Conservation (phyloP, 176 grass and related monocot genomes). For the Aegilops tauschii region DNA sequence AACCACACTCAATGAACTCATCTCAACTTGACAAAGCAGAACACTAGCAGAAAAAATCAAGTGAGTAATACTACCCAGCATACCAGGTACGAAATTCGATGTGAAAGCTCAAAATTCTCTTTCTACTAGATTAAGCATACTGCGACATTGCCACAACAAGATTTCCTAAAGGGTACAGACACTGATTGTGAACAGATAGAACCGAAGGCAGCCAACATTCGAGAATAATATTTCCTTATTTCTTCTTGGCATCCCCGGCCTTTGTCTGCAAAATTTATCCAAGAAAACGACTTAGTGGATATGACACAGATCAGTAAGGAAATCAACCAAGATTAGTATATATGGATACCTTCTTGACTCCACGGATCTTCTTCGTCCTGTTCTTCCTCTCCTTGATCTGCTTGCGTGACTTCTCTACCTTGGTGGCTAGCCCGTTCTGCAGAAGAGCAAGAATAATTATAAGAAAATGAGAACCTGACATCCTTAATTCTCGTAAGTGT, state of each 20-base stretch:
- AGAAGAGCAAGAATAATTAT: neutral
- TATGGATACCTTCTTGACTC: constrained; percentile 82
- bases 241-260: constrained; percentile 91
- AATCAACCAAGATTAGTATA: neutral
- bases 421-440: constrained; percentile 93
- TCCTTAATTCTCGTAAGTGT: neutral
- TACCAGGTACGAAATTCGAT: neutral
- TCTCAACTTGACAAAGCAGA: neutral
- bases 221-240: constrained; percentile 36
- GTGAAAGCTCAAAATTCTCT: constrained; percentile 20
- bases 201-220: neutral
- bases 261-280: constrained; percentile 56
- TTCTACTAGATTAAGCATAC: constrained; percentile 18
- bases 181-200: neutral
- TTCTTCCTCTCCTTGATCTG: constrained; percentile 99
- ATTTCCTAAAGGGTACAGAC: constrained; percentile 22
- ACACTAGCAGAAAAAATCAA: neutral
- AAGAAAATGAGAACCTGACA: neutral
- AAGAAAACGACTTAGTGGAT: neutral
- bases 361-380: constrained; percentile 87
- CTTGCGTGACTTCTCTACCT: constrained; percentile 93
- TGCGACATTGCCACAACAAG: neutral
- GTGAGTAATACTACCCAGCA: neutral
- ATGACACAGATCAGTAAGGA: neutral
- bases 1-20: neutral